Conservation (phyloP, 2,329 filamentous ascomycete genomes). For the Microcyclosporella mali region DNA sequence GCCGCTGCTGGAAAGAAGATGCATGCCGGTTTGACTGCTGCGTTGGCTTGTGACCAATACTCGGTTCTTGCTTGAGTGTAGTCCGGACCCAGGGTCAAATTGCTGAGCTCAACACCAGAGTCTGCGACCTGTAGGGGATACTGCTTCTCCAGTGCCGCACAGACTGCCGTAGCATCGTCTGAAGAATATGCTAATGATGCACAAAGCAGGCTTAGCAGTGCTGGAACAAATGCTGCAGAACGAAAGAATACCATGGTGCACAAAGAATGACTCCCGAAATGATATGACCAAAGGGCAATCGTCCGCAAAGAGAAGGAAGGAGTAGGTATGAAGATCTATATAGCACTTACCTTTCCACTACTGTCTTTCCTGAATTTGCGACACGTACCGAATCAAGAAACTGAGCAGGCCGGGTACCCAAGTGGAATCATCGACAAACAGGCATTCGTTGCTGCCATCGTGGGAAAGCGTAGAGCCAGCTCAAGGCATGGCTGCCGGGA, state of each 20-base stretch:
- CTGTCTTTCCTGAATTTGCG: too few species aligned
- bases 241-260: slow-evolving; percentile 2
- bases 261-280: too few species aligned
- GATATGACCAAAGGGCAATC: too few species aligned
- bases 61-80: slow-evolving; percentile 13
- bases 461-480: too few species aligned
- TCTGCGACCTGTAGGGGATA: slow-evolving; percentile 14
- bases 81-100: slow-evolving; percentile 10
- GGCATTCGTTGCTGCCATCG: too few species aligned
- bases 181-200: slow-evolving; percentile 1
- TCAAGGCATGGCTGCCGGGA: too few species aligned
- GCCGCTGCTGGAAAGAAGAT: slow-evolving; percentile 42
- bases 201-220: background rate
- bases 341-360: too few species aligned
- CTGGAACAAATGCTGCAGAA: background rate
- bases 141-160: slow-evolving; percentile 1
- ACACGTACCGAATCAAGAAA: too few species aligned
- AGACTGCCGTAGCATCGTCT: slow-evolving; percentile 3
- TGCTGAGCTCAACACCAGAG: slow-evolving; percentile 6
- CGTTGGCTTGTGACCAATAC: slow-evolving; percentile 19
- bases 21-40: slow-evolving; percentile 16
- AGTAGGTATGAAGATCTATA: too few species aligned
- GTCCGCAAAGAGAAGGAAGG: too few species aligned
- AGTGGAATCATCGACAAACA: too few species aligned
- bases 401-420: too few species aligned